Base-by-base conservation (phyloP, 2,329 filamentous ascomycete species). In the Pseudogymnoascus sp. region DNA sequence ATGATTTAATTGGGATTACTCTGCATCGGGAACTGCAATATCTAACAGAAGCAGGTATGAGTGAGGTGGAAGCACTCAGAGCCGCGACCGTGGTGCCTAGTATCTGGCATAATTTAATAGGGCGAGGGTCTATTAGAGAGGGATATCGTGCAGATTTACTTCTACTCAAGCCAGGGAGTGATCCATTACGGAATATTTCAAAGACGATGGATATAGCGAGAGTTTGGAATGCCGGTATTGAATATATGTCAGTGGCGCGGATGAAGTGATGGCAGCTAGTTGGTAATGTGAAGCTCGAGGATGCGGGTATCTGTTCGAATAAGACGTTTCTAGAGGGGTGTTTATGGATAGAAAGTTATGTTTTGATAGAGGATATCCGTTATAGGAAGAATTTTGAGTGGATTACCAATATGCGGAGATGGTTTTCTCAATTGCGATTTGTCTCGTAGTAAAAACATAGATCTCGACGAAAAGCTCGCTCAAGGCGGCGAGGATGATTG, bases 191-290 rank as follows among this genome's bases (percentile, higher is more conserved):
- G 33, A 59, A 61, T 15, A 61, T 61, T 26, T 39, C 60, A 26
- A 59, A 59, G 13, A 61, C 60, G 17, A 59, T 36, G 47, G 50
- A 61, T 61, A 61, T 61, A 7, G 60, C 60, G 33, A 61, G 47
- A 24, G 60, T 61, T 36, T 61, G 60, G 60, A 61, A 59, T 59
- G 60, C 21, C 15, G 60, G 60, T 6, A 59, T 61, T 36, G 47
- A 59, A 40, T 61, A 61, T 41, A 21, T 60, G 35, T 35, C 58
- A n/a, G 29, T 36, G 36, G 58, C 24, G 40, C 6, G 6, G 41
- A 13, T 29, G 41, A 47, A 26, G 41, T 47, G 40, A 44, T 44
- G 40, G 10, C 21, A 24, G 21, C 21, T 21, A 21, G 21, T 21
- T 21, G 21, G 21, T 21, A 21, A 3, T 21, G 21, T 21, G 21